These are phyloP conservation scores for Priceomyces melissophilus DNA, from an alignment of 805 yeast genomes.

Conservation along the genomic window DNA sequence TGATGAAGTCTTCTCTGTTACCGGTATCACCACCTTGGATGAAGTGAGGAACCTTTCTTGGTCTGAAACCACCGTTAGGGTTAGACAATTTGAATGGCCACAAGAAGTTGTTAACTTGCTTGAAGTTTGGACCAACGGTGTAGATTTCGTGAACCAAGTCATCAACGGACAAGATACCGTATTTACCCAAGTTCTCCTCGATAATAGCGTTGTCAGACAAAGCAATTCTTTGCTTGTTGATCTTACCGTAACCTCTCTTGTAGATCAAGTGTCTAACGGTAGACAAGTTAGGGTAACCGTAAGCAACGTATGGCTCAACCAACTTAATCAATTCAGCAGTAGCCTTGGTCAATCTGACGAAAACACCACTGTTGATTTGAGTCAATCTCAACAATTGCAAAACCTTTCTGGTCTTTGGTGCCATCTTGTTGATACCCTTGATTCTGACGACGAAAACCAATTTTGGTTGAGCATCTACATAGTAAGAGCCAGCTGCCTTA, in stretches of 20 bases:
- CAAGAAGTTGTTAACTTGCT: conserved; percentile 96
- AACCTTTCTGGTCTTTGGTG: conserved; percentile 99
- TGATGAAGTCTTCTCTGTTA: conserved; percentile 96
- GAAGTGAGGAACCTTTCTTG: conserved; percentile 95
- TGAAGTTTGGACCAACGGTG: conserved; percentile 98
- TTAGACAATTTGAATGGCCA: conserved; percentile 97
- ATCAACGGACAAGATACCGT: conserved; percentile 88
- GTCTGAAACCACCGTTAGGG: conserved; percentile 98
- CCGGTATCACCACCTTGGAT: conserved; percentile 98
- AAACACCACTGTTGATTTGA: conserved; percentile 93
- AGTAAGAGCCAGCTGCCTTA: conserved; percentile 90
- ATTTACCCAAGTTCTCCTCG: conserved; percentile 86
- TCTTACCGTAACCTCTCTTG: conserved; percentile 98
- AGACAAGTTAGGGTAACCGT: conserved; percentile 94
- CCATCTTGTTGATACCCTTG: conserved; percentile 98
- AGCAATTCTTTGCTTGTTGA: conserved; percentile 93
- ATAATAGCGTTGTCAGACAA: conserved; percentile 83
- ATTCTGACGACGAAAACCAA: conserved; percentile 95
- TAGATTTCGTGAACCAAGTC: conserved; percentile 94
- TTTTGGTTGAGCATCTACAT: conserved; percentile 91
- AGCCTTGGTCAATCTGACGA: conserved; percentile 94
- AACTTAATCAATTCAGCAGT: conserved; percentile 87
- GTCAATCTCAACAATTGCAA: conserved; percentile 88
- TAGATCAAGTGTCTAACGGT: conserved; percentile 89
- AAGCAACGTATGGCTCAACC: conserved; percentile 95